phyloP scores from a whole-genome alignment of 2,329 filamentous ascomycete genomes.

The Colletotrichum sp. region DNA sequence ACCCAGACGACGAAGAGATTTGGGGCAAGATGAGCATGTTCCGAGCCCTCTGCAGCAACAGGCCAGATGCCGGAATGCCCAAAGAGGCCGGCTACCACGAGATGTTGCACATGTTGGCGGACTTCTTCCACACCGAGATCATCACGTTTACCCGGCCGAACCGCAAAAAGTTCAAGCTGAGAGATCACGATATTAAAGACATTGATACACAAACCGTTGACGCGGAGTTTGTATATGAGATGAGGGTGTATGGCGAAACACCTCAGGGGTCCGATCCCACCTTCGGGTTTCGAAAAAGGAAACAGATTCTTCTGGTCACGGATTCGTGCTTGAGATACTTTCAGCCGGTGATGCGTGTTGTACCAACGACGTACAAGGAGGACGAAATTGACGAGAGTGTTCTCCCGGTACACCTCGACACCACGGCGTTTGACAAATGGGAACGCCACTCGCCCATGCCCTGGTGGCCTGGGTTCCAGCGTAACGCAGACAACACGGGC shows the following conservation, averaged over 20 bases:
- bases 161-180: background rate
- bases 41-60: background rate
- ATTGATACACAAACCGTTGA: background rate
- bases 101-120: constrained; percentile 10
- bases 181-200: rapidly evolving
- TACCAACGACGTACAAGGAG: background rate
- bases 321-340: background rate
- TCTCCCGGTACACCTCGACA: background rate
- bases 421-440: background rate
- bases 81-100: constrained; percentile 2
- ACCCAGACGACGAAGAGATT: background rate
- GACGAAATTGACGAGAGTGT: background rate
- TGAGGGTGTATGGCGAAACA: background rate
- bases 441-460: constrained; percentile 8
- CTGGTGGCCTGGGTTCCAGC: constrained; percentile 1
- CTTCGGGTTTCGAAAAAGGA: background rate
- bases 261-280: background rate
- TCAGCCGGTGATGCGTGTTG: background rate
- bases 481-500: background rate
- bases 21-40: background rate
- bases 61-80: background rate
- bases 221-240: background rate
- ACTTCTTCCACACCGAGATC: background rate
- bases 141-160: background rate
- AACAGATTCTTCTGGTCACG: constrained; percentile 2